Evolutionary conservation across 2,329 filamentous ascomycete species (phyloP).

Genomic region (Exophiala xenobiotica): DNA sequence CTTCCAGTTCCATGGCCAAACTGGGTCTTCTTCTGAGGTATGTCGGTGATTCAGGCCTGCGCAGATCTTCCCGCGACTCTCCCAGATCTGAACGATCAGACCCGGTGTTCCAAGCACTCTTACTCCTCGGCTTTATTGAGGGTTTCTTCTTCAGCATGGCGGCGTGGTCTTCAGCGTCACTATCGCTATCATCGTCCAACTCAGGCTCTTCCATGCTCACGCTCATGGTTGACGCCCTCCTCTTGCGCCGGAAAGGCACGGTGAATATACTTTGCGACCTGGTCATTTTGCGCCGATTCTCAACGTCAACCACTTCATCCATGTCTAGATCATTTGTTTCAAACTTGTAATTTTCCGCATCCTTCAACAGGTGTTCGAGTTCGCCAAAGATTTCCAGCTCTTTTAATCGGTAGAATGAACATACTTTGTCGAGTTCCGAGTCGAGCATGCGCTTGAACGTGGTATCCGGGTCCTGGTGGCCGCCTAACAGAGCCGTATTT

Average conservation of each 20-base stretch:
- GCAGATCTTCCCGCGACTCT: slow-evolving; percentile 52
- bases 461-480: slow-evolving; percentile 68
- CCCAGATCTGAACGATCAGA: slow-evolving; percentile 16
- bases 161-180: slow-evolving; percentile 33
- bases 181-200: slow-evolving; percentile 48
- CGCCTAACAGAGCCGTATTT: slow-evolving; percentile 75
- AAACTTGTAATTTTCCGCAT: slow-evolving; percentile 68
- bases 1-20: slow-evolving; percentile 55
- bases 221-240: slow-evolving; percentile 47
- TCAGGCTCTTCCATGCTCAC: slow-evolving; percentile 56
- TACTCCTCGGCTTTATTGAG: slow-evolving; percentile 34
- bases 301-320: slow-evolving; percentile 43
- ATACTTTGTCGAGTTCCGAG: slow-evolving; percentile 89
- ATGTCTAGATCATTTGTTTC: slow-evolving; percentile 50
- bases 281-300: slow-evolving; percentile 43
- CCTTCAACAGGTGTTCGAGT: slow-evolving; percentile 71
- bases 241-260: slow-evolving; percentile 46
- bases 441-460: slow-evolving; percentile 81
- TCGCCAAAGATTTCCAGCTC: slow-evolving; percentile 84
- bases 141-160: slow-evolving; percentile 34
- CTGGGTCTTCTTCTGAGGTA: slow-evolving; percentile 59
- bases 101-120: slow-evolving; percentile 29
- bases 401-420: slow-evolving; percentile 84
- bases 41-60: slow-evolving; percentile 42
- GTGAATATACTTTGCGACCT: slow-evolving; percentile 54